Base-by-base conservation (phyloP, 768 basidiomycete species). In the Xanthoconium stramineum region DNA sequence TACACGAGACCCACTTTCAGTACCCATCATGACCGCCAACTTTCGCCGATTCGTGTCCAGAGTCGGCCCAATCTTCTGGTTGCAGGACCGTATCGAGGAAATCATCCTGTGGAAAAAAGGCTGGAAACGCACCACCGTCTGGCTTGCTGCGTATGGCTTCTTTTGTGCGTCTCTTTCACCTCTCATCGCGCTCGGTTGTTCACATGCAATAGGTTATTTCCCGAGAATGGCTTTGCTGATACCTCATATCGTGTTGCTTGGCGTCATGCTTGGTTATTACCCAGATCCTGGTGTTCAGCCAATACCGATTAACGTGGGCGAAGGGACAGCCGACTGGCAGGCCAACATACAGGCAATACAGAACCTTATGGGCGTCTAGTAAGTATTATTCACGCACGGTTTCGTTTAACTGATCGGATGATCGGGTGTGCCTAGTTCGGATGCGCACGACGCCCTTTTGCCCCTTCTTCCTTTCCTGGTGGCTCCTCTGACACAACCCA, bases 281-380 rank as follows among this genome's bases (percentile, higher is more conserved):
- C 85, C 88, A 4, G 56, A 56, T 29, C 64, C 64, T 0, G 68
- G 61, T 11, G 66, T 72, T 0, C 69, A 76, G 2, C 67, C 76
- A 2, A 67, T 70, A 0, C 73, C 72, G 10, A 66, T 74, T 15
- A 72, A 74, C 19, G 65, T 77, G 1, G 65, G 79, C 4, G 89
- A 92, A 63, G 87, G 85, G 5, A 82, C 83, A 12, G 79, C 85
- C 0, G 88, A 90, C 55, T 94, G 91, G 86, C 86, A 88, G 57
- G 87, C 89, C 15, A 96, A 94, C 59, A 74, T 95, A 3, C 92
- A 94, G 72, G 92, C 80, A 1, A 89, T 95, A 30, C 94, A 95
- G 67, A 95, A 95, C 61, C 80, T 95, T 32, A 94, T 95, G 92
- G 92, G 91, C 7, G 73, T 80, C 8, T 74, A 86, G 89, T 93